Evolutionary conservation across 352 stramenopile genomes (phyloP).

Genomic region (Phytophthora pinifolia): DNA sequence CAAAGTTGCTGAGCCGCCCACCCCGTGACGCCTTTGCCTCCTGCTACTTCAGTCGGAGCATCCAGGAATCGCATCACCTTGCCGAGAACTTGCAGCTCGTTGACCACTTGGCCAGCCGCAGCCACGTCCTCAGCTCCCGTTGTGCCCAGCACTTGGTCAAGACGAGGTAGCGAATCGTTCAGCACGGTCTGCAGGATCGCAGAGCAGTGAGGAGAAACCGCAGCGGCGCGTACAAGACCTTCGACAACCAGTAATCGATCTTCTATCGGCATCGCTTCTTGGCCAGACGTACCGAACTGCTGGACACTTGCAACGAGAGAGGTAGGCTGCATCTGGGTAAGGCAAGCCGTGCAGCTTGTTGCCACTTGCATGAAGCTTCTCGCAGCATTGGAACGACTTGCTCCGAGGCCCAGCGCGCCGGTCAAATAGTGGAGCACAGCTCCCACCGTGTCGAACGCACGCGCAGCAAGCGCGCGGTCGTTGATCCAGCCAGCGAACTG

Average conservation of each 20-base stretch:
- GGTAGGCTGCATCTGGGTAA: conserved; percentile 46
- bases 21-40: conserved; percentile 45
- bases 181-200: conserved; percentile 54
- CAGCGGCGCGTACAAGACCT: conserved; percentile 55
- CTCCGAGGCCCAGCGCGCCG: conserved; percentile 32
- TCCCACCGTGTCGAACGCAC: conserved; percentile 41
- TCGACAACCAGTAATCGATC: conserved; percentile 69
- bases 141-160: conserved; percentile 45
- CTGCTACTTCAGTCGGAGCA: conserved; percentile 49
- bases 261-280: conserved; percentile 41
- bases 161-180: conserved; percentile 42
- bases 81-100: conserved; percentile 67
- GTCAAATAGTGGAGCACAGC: conserved; percentile 63
- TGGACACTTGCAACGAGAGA: conserved; percentile 45
- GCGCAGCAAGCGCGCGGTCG: conserved; percentile 29
- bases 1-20: conserved; percentile 56
- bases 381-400: conserved; percentile 48
- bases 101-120: conserved; percentile 31
- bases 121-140: conserved; percentile 21
- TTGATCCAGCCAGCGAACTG: conserved; percentile 68
- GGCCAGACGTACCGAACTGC: conserved; percentile 36
- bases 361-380: conserved; percentile 78
- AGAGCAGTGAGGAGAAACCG: conserved; percentile 46
- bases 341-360: conserved; percentile 45
- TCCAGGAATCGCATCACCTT: conserved; percentile 72